phyloP scores from a whole-genome alignment of 192 early-diverging fungal genomes.

The Endogone sp. region DNA sequence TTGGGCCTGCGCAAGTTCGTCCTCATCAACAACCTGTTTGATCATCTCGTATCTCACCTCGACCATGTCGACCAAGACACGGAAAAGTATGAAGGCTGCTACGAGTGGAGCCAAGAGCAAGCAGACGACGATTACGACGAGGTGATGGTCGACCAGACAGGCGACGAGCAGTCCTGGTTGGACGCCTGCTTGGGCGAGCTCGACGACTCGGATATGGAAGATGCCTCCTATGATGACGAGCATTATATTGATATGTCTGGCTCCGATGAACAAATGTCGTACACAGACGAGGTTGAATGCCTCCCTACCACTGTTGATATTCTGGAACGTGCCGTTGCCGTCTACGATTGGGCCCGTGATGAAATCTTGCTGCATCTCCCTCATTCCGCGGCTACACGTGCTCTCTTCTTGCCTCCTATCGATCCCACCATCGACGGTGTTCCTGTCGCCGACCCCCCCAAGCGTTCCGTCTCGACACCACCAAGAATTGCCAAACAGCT shows the following conservation, averaged over 20 bases:
- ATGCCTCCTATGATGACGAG: not conserved
- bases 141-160: not conserved
- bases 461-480: not conserved
- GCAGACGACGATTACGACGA: not conserved
- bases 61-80: not conserved
- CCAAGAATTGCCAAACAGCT: not conserved
- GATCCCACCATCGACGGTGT: not conserved
- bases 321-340: no score
- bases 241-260: not conserved
- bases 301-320: no score
- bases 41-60: not conserved
- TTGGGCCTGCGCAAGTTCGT: not conserved
- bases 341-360: not conserved
- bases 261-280: not conserved
- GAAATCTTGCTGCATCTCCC: not conserved
- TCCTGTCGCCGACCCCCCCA: not conserved
- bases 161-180: not conserved
- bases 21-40: not conserved
- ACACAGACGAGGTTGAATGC: no score
- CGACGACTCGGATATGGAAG: not conserved
- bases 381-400: not conserved
- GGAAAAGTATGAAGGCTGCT: not conserved
- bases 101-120: no score
- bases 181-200: not conserved
- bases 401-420: not conserved